A percentile compares a stretch with the other conserved stretches of the same genome.
Conservation (phyloP, 768 basidiomycete species). For the Russula abietina region DNA sequence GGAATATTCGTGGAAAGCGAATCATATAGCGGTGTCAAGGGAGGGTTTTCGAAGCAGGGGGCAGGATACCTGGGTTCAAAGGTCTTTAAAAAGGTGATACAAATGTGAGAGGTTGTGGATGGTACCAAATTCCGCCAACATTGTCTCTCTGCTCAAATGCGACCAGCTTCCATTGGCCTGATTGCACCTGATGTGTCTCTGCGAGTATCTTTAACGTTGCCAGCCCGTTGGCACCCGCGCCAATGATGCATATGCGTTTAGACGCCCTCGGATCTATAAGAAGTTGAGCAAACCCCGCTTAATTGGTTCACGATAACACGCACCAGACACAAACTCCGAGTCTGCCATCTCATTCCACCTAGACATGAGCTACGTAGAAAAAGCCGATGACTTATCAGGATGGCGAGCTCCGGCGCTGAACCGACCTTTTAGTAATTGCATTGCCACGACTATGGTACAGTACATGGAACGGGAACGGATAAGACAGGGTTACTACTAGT, state of each 20-base stretch:
- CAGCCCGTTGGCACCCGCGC: conserved; percentile 71
- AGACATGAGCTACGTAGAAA: not conserved
- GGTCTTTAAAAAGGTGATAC: not conserved
- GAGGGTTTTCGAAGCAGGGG: conserved; percentile 44
- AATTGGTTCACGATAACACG: not conserved
- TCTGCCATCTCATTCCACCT: conserved; percentile 3
- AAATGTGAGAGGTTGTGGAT: not conserved
- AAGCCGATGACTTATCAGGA: no score
- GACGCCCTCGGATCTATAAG: conserved; percentile 1
- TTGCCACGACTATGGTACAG: not conserved
- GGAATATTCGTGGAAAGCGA: conserved; percentile 79
- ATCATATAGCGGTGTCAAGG: conserved; percentile 68
- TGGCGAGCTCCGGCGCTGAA: no score
- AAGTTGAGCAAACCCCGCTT: not conserved
- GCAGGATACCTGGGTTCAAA: conserved; percentile 46
- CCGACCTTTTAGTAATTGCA: no score
- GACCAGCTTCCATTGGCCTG: conserved; percentile 54
- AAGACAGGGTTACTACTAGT: no score
- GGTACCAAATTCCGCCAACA: conserved; percentile 74
- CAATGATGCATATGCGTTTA: conserved; percentile 60
- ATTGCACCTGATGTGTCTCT: conserved; percentile 51
- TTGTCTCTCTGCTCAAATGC: conserved; percentile 60
- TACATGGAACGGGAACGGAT: not conserved
- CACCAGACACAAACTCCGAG: conserved; percentile 7
- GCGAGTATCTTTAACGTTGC: conserved; percentile 60